Evolutionary conservation across 306 rosid species (phyloP).

Genomic region (Quercus alba): DNA sequence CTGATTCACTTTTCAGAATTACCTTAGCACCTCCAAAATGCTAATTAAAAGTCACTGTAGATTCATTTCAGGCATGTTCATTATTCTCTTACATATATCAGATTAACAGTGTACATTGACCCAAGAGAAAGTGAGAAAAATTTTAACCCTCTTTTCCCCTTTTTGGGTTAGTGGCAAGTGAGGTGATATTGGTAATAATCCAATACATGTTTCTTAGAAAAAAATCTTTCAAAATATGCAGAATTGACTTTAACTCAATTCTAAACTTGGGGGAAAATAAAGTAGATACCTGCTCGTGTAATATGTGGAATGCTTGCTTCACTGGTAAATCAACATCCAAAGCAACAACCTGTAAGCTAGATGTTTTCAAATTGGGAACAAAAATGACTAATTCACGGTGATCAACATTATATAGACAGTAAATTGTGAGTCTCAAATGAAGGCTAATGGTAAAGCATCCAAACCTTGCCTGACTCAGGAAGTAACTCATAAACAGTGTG

Average conservation of each 20-base stretch:
- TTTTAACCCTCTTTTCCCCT: too few relatives aligned
- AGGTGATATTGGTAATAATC: not conserved
- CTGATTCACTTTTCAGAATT: not conserved
- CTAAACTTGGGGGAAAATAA: slow-evolving; percentile 7
- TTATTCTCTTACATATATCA: not conserved
- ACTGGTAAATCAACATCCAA: slow-evolving; percentile 90
- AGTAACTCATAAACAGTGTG: slow-evolving; percentile 86
- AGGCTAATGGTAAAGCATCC: slow-evolving; percentile 41
- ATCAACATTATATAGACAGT: not conserved
- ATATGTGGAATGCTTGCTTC: slow-evolving; percentile 94
- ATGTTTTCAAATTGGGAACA: slow-evolving; percentile 19
- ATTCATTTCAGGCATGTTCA: not conserved
- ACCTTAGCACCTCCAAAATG: not conserved
- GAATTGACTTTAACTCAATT: slow-evolving; percentile 8
- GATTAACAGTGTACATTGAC: not conserved
- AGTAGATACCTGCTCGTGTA: slow-evolving; percentile 86
- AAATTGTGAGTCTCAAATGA: slow-evolving; percentile 12
- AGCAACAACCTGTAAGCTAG: slow-evolving; percentile 70
- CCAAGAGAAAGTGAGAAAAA: not conserved
- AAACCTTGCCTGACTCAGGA: slow-evolving; percentile 99
- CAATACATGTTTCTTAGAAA: slow-evolving; percentile 8
- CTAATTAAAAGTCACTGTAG: not conserved
- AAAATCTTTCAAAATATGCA: not conserved
- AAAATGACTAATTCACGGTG: not conserved
- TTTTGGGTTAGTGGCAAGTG: too few relatives aligned